phyloP scores from a whole-genome alignment of 768 basidiomycete species.

The Trametes elegans region DNA sequence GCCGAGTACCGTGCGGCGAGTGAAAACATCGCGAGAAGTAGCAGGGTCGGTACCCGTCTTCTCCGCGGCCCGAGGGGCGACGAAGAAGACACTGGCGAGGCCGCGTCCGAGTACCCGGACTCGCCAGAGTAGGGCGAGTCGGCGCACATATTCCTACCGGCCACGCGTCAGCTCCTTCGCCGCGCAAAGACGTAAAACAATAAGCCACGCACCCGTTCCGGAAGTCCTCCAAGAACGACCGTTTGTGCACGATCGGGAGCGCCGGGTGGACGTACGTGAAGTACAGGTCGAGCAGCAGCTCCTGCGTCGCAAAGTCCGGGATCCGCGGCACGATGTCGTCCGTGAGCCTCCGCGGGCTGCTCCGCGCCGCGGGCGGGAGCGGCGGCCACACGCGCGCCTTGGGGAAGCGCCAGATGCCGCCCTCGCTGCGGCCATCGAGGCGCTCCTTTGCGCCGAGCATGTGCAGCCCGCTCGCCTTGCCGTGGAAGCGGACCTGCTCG shows the following conservation, averaged over 20 bases:
- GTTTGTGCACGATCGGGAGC: conserved; percentile 76
- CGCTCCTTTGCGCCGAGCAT: conserved; percentile 62
- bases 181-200: background rate
- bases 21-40: conserved; percentile 82
- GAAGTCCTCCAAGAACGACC: conserved; percentile 61
- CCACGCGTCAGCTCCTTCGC: background rate
- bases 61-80: conserved; percentile 41
- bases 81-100: conserved; percentile 25
- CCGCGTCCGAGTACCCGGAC: conserved; percentile 24
- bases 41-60: conserved; percentile 56
- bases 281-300: conserved; percentile 71
- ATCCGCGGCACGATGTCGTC: conserved; percentile 43
- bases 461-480: conserved; percentile 80
- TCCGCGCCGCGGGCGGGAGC: conserved; percentile 30
- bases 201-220: conserved; percentile 34
- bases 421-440: conserved; percentile 64
- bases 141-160: conserved; percentile 16
- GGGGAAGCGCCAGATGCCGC: conserved; percentile 84
- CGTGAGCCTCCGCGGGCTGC: conserved; percentile 29
- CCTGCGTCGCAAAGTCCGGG: conserved; percentile 59
- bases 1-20: conserved; percentile 72
- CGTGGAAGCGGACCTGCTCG: conserved; percentile 81
- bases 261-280: conserved; percentile 79
- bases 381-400: conserved; percentile 90
- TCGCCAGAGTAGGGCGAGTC: conserved; percentile 34